A percentile compares a stretch with the other conserved stretches of the same genome.
Conservation (phyloP, 2,329 filamentous ascomycete species). For the Aureobasidium uvarum region DNA sequence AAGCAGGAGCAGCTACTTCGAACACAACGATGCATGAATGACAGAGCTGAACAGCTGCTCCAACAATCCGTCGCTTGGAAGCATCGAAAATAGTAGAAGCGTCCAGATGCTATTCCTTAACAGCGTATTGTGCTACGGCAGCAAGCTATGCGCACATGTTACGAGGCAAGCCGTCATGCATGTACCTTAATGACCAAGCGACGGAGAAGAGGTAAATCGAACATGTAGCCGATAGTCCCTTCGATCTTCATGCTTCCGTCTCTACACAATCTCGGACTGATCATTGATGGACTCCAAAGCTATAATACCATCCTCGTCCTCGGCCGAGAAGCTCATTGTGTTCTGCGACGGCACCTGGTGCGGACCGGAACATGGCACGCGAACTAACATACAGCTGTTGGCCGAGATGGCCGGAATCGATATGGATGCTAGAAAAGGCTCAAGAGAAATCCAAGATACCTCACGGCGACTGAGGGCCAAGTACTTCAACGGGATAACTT, state of each 20-base stretch:
- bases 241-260: background rate
- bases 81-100: background rate
- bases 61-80: no score
- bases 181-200: constrained; percentile 6
- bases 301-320: background rate
- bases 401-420: constrained; percentile 38
- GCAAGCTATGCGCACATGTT: background rate
- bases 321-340: background rate
- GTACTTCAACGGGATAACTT: constrained; percentile 39
- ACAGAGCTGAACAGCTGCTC: background rate
- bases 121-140: background rate
- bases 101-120: background rate
- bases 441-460: constrained; percentile 33
- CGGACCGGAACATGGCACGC: constrained; percentile 39
- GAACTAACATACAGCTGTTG: constrained; percentile 38
- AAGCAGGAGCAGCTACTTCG: background rate
- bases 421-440: background rate
- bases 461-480: constrained; percentile 34
- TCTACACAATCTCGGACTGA: background rate
- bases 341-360: constrained; percentile 31
- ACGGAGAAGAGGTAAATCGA: background rate
- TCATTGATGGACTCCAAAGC: background rate
- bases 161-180: constrained; percentile 2
- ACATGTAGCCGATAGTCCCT: background rate
- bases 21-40: background rate